phyloP scores from a whole-genome alignment of 345 rosid species.

The Acer campestre region DNA sequence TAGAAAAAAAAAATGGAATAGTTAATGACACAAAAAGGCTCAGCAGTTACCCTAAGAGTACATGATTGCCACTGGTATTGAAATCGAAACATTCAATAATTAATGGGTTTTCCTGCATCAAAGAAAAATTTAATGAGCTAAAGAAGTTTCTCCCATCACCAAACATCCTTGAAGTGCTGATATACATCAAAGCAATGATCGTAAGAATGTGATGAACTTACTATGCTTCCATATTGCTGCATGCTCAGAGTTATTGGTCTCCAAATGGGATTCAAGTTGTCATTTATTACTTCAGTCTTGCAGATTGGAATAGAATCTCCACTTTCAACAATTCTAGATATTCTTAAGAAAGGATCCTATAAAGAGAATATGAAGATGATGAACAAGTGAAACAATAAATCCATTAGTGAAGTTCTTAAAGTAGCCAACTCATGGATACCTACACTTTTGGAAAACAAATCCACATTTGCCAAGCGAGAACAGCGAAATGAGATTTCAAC shows the following conservation, averaged over 20 bases:
- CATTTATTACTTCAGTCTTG: slow-evolving; percentile 73
- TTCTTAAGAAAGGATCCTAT: slow-evolving; percentile 85
- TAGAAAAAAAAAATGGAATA: not conserved
- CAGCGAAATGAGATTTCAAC: slow-evolving; percentile 59
- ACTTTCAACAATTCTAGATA: slow-evolving; percentile 67
- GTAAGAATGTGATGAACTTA: slow-evolving; percentile 30
- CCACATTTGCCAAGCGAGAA: slow-evolving; percentile 65
- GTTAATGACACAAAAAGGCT: slow-evolving; percentile 2
- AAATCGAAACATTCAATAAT: slow-evolving; percentile 85
- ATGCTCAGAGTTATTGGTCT: slow-evolving; percentile 57
- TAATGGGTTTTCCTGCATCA: slow-evolving; percentile 70
- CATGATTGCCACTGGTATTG: slow-evolving; percentile 68
- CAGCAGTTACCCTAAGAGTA: slow-evolving; percentile 62
- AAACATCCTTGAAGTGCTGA: not conserved
- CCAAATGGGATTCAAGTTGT: slow-evolving; percentile 83
- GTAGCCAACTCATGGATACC: slow-evolving; percentile 16
- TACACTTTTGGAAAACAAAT: slow-evolving; percentile 81
- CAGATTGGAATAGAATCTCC: slow-evolving; percentile 63
- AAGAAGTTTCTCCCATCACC: not conserved
- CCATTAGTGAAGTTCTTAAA: not conserved
- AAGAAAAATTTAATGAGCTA: slow-evolving; percentile 3
- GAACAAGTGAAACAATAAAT: not conserved
- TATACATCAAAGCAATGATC: not conserved
- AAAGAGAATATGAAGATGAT: slow-evolving; percentile 14
- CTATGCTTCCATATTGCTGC: slow-evolving; percentile 92